Evolutionary conservation across 2,329 filamentous ascomycete species (phyloP).

Genomic region (Aureobasidium leucospermi): DNA sequence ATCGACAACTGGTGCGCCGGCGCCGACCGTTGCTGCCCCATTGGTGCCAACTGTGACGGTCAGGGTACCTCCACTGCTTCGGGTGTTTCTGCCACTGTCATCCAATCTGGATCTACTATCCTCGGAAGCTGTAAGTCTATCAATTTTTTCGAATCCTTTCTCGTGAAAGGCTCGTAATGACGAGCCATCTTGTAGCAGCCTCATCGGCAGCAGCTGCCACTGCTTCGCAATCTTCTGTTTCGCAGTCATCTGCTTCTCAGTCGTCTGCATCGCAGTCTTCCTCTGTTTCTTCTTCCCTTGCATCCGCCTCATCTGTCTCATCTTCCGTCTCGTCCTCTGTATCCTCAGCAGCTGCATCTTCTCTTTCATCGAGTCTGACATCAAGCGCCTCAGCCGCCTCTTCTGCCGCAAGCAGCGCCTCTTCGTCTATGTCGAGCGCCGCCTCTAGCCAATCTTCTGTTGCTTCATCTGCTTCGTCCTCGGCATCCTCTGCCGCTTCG

Average conservation of each 20-base stretch:
- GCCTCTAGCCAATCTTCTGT: not conserved
- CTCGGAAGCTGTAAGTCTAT: slow-evolving; percentile 11
- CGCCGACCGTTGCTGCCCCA: slow-evolving; percentile 1
- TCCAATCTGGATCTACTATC: slow-evolving; percentile 3
- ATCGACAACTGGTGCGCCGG: not conserved
- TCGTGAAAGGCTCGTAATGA: not conserved
- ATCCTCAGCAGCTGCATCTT: not conserved
- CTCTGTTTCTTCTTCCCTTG: not conserved
- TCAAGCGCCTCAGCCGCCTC: slow-evolving; percentile 5
- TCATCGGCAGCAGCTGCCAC: not conserved
- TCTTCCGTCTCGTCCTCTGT: not conserved
- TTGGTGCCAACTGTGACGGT: slow-evolving; percentile 10
- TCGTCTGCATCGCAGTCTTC: not conserved
- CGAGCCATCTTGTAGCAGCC: not conserved
- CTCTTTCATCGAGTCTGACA: slow-evolving; percentile 5
- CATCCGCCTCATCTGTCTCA: not conserved
- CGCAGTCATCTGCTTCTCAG: slow-evolving; percentile 1
- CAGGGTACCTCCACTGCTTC: slow-evolving; percentile 7
- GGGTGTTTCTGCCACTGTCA: not conserved
- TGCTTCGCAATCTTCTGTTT: not conserved
- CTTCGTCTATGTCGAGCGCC: not conserved
- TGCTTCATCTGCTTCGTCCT: slow-evolving; percentile 5
- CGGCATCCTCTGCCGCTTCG: not conserved
- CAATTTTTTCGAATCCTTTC: not conserved
- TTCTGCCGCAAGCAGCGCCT: slow-evolving; percentile 3